Base-by-base conservation (phyloP, 352 stramenopile genomes). In the Pseudoperonospora humuli region DNA sequence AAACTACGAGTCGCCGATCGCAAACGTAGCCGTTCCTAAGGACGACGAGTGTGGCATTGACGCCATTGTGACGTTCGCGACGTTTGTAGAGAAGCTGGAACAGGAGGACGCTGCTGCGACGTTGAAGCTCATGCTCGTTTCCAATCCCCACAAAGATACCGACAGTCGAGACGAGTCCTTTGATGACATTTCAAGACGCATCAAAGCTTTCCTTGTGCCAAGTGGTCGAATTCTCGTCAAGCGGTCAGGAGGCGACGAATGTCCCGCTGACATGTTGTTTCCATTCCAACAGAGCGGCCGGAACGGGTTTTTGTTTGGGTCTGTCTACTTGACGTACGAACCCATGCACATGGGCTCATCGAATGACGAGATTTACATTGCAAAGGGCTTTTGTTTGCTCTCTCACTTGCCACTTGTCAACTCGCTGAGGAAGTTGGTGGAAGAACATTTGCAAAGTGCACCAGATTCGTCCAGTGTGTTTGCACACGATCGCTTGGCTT, bases 311-410 rank as follows among this genome's bases (percentile, higher is more conserved):
- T 37, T 90, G 23, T 87, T 86, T 45, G 77, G 75, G 0, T 86
- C 67, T 0, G 75, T 90, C 9, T 90, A 79, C 39, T 58, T 90
- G 27, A 90, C 73, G 7, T 90, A 90, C 54, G 70, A 84, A 43
- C 27, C 40, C 3, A 58, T 85, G 31, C 54, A 44, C 29, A 53
- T 84, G 34, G 70, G 68, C 6, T 55, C 53, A 7, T 62, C 61
- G 2, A 71, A 67, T 31, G 57, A 81, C 23, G 57, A 66, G 9
- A 49, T 79, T 38, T 84, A 68, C 37, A 67, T 73, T 10, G 71
- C 73, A 3, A 86, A 84, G 37, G 77, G 77, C 9, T 61, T 90
- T 21, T 90, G 75, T 18, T 45, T 87, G 20, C 57, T 87, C 4
- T 90, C 77, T 18, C 64, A 63, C 4, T 46, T 82, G 24, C 70